phyloP scores from a whole-genome alignment of 768 basidiomycete species.

The Russula brevipes region DNA sequence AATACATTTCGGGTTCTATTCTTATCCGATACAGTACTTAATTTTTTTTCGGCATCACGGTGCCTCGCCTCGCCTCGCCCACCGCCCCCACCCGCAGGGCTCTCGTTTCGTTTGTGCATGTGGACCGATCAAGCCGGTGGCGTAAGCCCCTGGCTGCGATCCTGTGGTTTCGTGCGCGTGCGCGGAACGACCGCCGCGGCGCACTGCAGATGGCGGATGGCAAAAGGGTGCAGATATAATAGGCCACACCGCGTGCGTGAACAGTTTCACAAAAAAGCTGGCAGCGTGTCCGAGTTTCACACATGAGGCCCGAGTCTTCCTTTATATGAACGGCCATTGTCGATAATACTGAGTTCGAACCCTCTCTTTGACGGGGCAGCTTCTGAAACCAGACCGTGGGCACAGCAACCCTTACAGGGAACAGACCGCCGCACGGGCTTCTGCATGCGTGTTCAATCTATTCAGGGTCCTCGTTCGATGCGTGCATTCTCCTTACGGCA shows the following conservation, averaged over 20 bases:
- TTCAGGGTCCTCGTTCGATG: not conserved
- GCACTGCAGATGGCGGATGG: not conserved
- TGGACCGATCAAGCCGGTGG: constrained; percentile 14
- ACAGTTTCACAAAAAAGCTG: not conserved
- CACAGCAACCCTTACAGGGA: not conserved
- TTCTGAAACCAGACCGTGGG: constrained; percentile 1
- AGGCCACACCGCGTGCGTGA: not conserved
- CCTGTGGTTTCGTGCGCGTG: not conserved
- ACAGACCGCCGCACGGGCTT: not conserved
- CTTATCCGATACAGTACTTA: not conserved
- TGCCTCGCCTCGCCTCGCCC: not conserved
- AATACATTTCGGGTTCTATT: not conserved
- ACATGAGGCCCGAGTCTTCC: not conserved
- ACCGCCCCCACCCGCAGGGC: too few species aligned
- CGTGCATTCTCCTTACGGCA: not conserved
- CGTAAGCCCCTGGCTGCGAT: not conserved
- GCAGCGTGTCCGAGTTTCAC: constrained; percentile 1
- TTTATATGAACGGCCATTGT: not conserved
- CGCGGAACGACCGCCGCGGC: not conserved
- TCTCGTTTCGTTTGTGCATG: not conserved
- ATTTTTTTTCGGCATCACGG: not conserved
- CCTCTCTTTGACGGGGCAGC: not conserved
- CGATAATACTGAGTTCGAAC: constrained; percentile 9
- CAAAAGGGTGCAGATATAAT: not conserved
- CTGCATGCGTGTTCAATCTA: not conserved